phyloP scores from a whole-genome alignment of 306 rosid genomes.

The Vigna mungo region DNA sequence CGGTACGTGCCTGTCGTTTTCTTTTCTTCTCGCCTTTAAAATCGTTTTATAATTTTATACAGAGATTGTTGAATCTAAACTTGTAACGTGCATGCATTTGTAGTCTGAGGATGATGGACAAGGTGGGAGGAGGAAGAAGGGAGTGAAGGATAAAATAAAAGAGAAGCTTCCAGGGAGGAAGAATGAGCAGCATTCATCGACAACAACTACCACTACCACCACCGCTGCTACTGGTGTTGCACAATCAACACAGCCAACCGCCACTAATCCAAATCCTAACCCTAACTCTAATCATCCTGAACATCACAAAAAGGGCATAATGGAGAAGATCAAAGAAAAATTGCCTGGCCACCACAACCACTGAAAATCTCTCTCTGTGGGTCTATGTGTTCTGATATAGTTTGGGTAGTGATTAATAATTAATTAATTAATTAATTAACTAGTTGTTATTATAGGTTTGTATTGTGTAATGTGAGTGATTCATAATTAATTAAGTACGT shows the following conservation, averaged over 20 bases:
- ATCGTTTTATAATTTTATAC: neutral
- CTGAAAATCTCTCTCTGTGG: neutral
- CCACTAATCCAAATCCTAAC: neutral
- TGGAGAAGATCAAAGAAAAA: conserved; percentile 82
- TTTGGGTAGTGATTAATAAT: too few species aligned
- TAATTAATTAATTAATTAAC: too few species aligned
- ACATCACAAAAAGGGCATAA: conserved; percentile 66
- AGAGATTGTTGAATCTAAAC: neutral
- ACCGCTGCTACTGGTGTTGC: neutral
- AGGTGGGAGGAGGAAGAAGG: conserved; percentile 71
- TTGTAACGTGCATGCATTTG: neutral
- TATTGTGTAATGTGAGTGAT: too few species aligned
- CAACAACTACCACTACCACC: neutral
- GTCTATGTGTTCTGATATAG: too few species aligned
- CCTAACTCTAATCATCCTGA: conserved; percentile 41
- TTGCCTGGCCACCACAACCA: conserved; percentile 71
- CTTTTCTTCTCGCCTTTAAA: neutral
- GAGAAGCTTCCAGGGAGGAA: conserved; percentile 56
- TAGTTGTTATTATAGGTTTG: too few species aligned
- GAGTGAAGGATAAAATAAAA: conserved; percentile 65
- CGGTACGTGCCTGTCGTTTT: conserved; percentile 56
- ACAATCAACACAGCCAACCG: conserved; percentile 9
- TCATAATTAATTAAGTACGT: too few species aligned
- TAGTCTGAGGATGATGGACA: conserved; percentile 79
- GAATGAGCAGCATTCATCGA: conserved; percentile 11